Conservation (phyloP, 2,329 filamentous ascomycete genomes). For the Diaporthe helianthi region DNA sequence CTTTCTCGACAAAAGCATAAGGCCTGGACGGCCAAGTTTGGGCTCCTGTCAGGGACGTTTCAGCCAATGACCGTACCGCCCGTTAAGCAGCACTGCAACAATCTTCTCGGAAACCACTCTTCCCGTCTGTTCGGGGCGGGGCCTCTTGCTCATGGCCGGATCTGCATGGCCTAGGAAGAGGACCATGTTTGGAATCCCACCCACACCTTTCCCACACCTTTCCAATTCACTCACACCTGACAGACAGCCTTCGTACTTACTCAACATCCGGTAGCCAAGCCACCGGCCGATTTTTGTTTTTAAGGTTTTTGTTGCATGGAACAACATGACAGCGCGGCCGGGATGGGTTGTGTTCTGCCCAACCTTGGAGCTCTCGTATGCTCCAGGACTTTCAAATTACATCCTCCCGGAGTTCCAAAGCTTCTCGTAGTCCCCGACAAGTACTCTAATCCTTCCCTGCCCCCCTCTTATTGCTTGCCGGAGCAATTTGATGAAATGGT, state of each 20-base stretch:
- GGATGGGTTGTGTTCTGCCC: constrained; percentile 2
- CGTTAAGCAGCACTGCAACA: constrained; percentile 19
- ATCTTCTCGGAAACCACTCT: constrained; percentile 23
- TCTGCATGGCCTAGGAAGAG: constrained; percentile 23
- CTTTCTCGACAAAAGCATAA: neutral
- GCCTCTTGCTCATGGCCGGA: constrained; percentile 13
- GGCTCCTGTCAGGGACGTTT: constrained; percentile 29
- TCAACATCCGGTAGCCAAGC: constrained; percentile 3
- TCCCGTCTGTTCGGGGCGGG: constrained; percentile 16
- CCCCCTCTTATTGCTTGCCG: neutral
- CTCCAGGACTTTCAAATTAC: too few relatives aligned
- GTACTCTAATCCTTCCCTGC: neutral
- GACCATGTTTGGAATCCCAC: constrained; percentile 20
- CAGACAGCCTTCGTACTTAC: neutral
- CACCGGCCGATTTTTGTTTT: constrained; percentile 19
- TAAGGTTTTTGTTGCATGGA: constrained; percentile 10
- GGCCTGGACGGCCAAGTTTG: constrained; percentile 2
- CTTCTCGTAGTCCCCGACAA: too few relatives aligned
- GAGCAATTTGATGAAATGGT: neutral
- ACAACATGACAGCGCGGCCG: constrained; percentile 20
- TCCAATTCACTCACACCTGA: neutral
- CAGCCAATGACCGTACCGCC: constrained; percentile 26
- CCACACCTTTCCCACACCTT: neutral
- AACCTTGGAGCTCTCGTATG: constrained; percentile 4
- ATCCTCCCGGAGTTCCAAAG: neutral